Conservation (phyloP, 805 yeast genomes). For the Candida sphagnicola region DNA sequence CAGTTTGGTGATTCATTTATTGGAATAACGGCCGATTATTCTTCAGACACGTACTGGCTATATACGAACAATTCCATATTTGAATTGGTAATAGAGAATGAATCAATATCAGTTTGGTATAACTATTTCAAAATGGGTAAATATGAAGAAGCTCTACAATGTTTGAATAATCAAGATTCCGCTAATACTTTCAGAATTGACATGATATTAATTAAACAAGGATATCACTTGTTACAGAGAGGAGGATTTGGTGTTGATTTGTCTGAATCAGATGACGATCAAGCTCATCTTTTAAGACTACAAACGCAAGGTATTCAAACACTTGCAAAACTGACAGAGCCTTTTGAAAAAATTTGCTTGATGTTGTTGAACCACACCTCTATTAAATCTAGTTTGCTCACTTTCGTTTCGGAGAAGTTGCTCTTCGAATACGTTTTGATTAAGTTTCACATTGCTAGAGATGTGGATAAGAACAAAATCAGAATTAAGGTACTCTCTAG, state of each 20-base stretch:
- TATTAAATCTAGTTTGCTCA: slow-evolving; percentile 4
- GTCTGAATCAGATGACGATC: slow-evolving; percentile 11
- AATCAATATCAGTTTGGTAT: slow-evolving; percentile 73
- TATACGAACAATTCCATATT: slow-evolving; percentile 56
- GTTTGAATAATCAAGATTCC: slow-evolving; percentile 15
- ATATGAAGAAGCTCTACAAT: slow-evolving; percentile 62
- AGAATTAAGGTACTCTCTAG: slow-evolving; percentile 48
- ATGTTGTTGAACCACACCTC: slow-evolving; percentile 28
- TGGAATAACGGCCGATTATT: slow-evolving; percentile 29
- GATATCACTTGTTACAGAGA: slow-evolving; percentile 30
- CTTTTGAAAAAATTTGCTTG: slow-evolving; percentile 68
- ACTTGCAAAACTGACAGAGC: slow-evolving; percentile 59
- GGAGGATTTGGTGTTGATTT: slow-evolving; percentile 31
- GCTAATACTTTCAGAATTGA: slow-evolving; percentile 19
- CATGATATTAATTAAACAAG: slow-evolving; percentile 33
- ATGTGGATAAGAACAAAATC: slow-evolving; percentile 22
- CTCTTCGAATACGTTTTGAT: slow-evolving; percentile 31
- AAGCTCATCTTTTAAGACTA: slow-evolving; percentile 9
- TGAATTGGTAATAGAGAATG: slow-evolving; percentile 70
- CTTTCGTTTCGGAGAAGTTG: slow-evolving; percentile 18
- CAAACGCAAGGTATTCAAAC: slow-evolving; percentile 40
- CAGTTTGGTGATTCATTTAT: slow-evolving; percentile 11
- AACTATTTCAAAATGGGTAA: slow-evolving; percentile 35
- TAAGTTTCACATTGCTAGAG: slow-evolving; percentile 23
- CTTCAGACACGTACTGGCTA: slow-evolving; percentile 67